These are phyloP conservation scores for Aspergillus sp. DNA, from an alignment of 2,329 filamentous ascomycete genomes.

Conservation along the genomic window DNA sequence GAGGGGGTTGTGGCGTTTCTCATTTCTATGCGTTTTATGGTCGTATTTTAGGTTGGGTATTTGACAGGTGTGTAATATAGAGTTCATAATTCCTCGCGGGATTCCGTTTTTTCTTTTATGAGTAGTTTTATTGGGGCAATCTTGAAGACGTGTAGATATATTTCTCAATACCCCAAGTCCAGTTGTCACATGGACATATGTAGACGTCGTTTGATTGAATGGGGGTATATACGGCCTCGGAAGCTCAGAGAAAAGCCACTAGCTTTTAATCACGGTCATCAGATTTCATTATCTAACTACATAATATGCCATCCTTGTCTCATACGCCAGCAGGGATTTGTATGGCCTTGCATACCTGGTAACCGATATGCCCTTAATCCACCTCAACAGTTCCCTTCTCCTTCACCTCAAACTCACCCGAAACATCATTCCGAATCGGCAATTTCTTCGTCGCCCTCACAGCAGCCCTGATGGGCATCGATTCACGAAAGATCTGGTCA, in stretches of 20 bases:
- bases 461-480: neutral
- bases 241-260: no score
- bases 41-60: slow-evolving; percentile 13
- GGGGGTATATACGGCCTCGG: no score
- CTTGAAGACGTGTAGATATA: neutral
- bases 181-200: neutral
- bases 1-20: slow-evolving; percentile 20
- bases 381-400: no score
- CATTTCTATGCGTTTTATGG: slow-evolving; percentile 12
- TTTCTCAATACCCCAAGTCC: no score
- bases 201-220: no score
- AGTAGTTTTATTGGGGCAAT: neutral
- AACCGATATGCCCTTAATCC: no score
- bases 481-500: neutral
- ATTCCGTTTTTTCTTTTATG: neutral
- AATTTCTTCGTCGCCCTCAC: neutral
- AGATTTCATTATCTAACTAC: no score
- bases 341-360: no score
- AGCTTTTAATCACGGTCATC: no score
- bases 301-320: no score
- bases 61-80: slow-evolving; percentile 24
- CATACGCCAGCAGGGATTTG: no score
- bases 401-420: no score
- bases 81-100: slow-evolving; percentile 23
- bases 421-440: neutral